Conservation (phyloP, 1,284 basidiomycete genomes). For the Heterobasidion irregulare region DNA sequence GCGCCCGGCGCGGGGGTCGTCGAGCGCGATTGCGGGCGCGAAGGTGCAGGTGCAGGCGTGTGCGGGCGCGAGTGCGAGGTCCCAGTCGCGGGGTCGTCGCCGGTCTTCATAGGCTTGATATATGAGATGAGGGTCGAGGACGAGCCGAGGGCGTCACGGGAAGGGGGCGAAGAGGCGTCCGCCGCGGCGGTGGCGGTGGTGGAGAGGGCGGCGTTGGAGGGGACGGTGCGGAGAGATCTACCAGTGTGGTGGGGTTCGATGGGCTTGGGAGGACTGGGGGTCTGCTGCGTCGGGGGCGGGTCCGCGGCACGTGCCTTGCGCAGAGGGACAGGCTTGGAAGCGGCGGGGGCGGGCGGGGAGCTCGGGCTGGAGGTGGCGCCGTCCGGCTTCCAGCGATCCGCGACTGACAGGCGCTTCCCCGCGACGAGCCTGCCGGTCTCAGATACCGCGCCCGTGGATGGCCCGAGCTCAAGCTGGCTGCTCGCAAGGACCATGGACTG, state of each 20-base stretch:
- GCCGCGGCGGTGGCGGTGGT: conserved; percentile 15
- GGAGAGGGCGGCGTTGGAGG: conserved; percentile 6
- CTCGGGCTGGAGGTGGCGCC: neutral
- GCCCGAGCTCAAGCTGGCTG: conserved; percentile 34
- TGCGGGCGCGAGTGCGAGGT: conserved; percentile 15
- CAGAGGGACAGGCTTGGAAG: conserved; percentile 30
- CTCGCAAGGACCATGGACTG: conserved; percentile 70
- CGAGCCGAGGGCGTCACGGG: conserved; percentile 30
- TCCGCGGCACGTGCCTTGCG: conserved; percentile 34
- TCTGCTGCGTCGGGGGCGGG: conserved; percentile 10
- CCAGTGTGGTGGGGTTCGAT: conserved; percentile 6
- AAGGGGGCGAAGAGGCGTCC: conserved; percentile 11
- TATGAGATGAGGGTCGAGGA: conserved; percentile 43
- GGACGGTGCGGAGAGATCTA: conserved; percentile 6
- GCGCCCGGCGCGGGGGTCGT: conserved; percentile 45
- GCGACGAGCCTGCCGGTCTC: conserved; percentile 8
- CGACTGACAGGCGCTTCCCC: conserved; percentile 6
- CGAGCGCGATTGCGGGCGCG: conserved; percentile 24
- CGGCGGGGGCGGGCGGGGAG: neutral
- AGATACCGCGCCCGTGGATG: conserved; percentile 14
- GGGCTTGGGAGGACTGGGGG: neutral
- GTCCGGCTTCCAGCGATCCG: conserved; percentile 10
- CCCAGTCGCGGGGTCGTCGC: conserved; percentile 24
- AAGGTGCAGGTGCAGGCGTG: conserved; percentile 10
- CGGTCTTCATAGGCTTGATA: conserved; percentile 41